Base-by-base conservation (phyloP, 108 stramenopile species). In the Skeletonema grethae region DNA sequence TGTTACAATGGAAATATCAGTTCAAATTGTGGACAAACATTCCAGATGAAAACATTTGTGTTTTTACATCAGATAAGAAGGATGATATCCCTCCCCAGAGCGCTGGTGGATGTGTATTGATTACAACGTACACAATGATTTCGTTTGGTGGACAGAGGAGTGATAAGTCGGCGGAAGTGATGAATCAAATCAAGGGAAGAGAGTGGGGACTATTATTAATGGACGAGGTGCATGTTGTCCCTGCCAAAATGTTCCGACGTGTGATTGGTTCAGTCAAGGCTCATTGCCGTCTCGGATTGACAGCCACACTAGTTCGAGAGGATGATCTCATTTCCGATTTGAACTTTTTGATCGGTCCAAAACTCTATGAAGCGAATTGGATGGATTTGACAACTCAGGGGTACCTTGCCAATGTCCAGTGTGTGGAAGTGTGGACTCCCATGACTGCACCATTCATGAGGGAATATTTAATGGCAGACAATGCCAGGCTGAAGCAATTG, bases 291-390 rank as follows among this genome's bases (percentile, higher is more conserved):
- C 85, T 99, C 46, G 99, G 99, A 7, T 83, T 99, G 18, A 99
- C 99, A 2, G 99, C 99, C 7, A 99, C 99, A 0, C 82, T 99
- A 10, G 99, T 99, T 4, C 90, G 99, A 28, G 99, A 99, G 77
- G 99, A 99, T 83, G 97, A 97, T 78, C 72, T 95, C 22, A 99
- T 99, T 83, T 87, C 90, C 25, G 97, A 98, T 83, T 84, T 99
- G 16, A 97, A 98, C 73, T 98, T 98, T 84, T 79, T 96, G 67
- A 98, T 99, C 64, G 99, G 98, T 7, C 99, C 99, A n/a, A 99
- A 99, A 80, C 88, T 99, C 15, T 99, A 99, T 86, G 99, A 99
- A 73, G 99, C 99, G n/a, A 99, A 99, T 73, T 99, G 99, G 99
- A 97, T 99, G 96, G 99, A 99, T 75, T 82, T 99, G 10, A 99